Conservation (phyloP, 495 filamentous ascomycete genomes). For the Trichoderma erinaceum region DNA sequence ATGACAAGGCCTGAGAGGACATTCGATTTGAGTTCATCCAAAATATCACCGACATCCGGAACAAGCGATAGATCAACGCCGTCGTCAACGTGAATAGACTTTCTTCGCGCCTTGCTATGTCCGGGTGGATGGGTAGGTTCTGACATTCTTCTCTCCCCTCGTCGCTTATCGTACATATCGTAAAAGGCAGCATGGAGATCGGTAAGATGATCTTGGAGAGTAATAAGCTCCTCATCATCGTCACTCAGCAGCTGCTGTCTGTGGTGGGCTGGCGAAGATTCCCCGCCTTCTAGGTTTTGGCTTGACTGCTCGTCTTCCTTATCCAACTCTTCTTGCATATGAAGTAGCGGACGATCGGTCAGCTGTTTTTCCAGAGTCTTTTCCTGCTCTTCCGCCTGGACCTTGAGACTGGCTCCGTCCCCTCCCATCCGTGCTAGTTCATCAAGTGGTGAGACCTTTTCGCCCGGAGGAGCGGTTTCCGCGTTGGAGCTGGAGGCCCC, state of each 20-base stretch:
- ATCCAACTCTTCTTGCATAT: slow-evolving; percentile 84
- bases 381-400: slow-evolving; percentile 75
- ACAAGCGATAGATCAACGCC: slow-evolving; percentile 54
- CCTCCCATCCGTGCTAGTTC: slow-evolving; percentile 74
- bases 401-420: slow-evolving; percentile 61
- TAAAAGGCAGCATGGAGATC: slow-evolving; percentile 75
- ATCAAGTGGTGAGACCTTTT: slow-evolving; percentile 55
- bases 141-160: slow-evolving; percentile 15
- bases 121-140: slow-evolving; percentile 39
- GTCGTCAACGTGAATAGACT: slow-evolving; percentile 17
- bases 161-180: slow-evolving; percentile 60
- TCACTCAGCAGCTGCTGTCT: slow-evolving; percentile 71
- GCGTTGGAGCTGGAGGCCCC: background rate
- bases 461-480: background rate
- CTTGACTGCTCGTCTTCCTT: slow-evolving; percentile 52
- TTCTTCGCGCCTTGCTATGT: slow-evolving; percentile 33
- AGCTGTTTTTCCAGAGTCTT: slow-evolving; percentile 83
- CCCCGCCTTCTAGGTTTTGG: slow-evolving; percentile 49
- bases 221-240: slow-evolving; percentile 71
- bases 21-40: slow-evolving; percentile 67
- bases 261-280: slow-evolving; percentile 38
- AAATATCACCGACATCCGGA: slow-evolving; percentile 77
- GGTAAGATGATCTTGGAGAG: slow-evolving; percentile 66
- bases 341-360: slow-evolving; percentile 75
- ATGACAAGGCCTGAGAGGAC: slow-evolving; percentile 65